Evolutionary conservation across 1,139 yeast genomes (phyloP).

Genomic region (Pichia inconspicua): DNA sequence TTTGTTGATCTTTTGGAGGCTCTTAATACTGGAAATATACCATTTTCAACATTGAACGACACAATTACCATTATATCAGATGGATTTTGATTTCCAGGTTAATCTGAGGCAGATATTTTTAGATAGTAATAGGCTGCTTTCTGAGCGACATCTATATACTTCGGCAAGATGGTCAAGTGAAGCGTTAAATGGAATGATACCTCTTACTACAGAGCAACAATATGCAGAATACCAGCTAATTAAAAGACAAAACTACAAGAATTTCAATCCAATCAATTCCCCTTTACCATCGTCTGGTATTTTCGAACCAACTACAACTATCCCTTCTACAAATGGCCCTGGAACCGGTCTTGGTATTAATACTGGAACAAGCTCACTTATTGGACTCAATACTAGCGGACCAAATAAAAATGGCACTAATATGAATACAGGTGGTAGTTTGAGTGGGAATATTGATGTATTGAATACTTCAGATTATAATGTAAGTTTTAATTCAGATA

Average conservation of each 20-base stretch:
- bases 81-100: slow-evolving; percentile 14
- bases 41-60: too few species aligned
- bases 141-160: slow-evolving; percentile 10
- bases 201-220: slow-evolving; percentile 10
- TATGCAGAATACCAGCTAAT: slow-evolving; percentile 12
- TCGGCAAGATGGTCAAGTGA: slow-evolving; percentile 17
- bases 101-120: slow-evolving; percentile 7
- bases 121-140: slow-evolving; percentile 9
- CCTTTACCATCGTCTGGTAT: slow-evolving; percentile 8
- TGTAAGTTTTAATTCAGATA: neutral
- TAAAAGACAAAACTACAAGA: neutral
- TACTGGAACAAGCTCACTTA: neutral
- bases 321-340: slow-evolving; percentile 1
- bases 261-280: slow-evolving; percentile 4
- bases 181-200: slow-evolving; percentile 15
- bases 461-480: neutral
- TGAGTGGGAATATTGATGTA: neutral
- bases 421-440: neutral
- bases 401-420: neutral
- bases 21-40: neutral
- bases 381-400: neutral
- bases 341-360: neutral
- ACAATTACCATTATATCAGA: neutral
- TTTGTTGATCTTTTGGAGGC: neutral
- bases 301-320: slow-evolving; percentile 4